These are phyloP conservation scores for Chenopodium quinoa DNA, from an alignment of 148 eudicot species.

Conservation along the genomic window DNA sequence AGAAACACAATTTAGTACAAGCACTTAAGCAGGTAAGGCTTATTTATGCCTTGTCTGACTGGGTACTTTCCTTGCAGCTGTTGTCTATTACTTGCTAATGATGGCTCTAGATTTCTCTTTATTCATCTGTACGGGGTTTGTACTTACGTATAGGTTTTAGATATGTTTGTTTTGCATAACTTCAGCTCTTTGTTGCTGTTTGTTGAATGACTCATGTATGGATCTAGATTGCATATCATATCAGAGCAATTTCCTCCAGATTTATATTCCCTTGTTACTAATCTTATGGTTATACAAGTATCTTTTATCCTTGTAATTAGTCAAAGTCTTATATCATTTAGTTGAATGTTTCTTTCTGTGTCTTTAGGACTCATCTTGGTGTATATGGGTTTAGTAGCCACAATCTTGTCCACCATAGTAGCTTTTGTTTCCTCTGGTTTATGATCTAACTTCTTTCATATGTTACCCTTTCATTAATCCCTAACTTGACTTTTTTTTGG, in stretches of 20 bases:
- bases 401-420: not conserved
- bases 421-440: conserved; percentile 1
- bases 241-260: not conserved
- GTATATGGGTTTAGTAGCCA: not conserved
- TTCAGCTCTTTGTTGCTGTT: not conserved
- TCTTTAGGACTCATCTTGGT: not conserved
- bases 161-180: not conserved
- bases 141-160: not conserved
- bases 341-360: not conserved
- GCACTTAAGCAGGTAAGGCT: conserved; percentile 73
- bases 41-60: not conserved
- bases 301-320: not conserved
- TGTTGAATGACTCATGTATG: not conserved
- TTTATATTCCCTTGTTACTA: not conserved
- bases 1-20: conserved; percentile 84
- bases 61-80: not conserved
- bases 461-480: conserved; percentile 3
- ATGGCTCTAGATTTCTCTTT: not conserved
- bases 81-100: not conserved
- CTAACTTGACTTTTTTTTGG: conserved; percentile 5
- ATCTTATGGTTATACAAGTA: not conserved
- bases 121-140: not conserved
- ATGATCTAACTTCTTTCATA: not conserved
- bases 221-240: not conserved
- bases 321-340: not conserved